Conservation (phyloP, 345 rosid genomes). For the Stellera chamaejasme region DNA sequence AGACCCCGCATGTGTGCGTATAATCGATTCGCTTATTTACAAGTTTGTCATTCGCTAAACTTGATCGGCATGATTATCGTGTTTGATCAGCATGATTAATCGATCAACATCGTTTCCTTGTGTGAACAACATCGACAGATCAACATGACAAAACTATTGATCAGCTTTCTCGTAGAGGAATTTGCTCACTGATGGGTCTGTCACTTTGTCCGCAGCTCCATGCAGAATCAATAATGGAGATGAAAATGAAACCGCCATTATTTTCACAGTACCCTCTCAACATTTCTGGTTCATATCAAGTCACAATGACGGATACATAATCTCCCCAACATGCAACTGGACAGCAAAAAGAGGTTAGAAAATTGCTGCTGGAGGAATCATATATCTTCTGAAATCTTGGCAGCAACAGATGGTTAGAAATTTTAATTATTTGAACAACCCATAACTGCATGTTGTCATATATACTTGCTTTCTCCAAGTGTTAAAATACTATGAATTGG, state of each 20-base stretch:
- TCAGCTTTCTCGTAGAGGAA: conserved; percentile 72
- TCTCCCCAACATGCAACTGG: background rate
- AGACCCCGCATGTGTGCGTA: too few relatives aligned
- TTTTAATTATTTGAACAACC: conserved; percentile 8
- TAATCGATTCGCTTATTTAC: too few relatives aligned
- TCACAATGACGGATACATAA: background rate
- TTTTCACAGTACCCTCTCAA: background rate
- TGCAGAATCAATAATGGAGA: conserved; percentile 81
- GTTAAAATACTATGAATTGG: too few relatives aligned
- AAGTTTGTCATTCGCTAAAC: too few relatives aligned
- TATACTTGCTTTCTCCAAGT: too few relatives aligned
- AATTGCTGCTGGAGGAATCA: conserved; percentile 53
- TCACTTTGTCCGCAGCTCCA: conserved; percentile 83
- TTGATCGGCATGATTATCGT: too few relatives aligned
- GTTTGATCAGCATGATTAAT: too few relatives aligned
- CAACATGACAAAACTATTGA: too few relatives aligned
- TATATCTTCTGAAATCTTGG: conserved; percentile 81
- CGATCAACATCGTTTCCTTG: too few relatives aligned
- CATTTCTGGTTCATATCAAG: background rate
- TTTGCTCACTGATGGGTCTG: conserved; percentile 72
- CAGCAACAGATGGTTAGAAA: conserved; percentile 34
- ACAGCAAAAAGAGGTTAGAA: conserved; percentile 33
- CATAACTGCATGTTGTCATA: too few relatives aligned
- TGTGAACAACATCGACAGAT: too few relatives aligned
- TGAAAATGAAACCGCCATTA: conserved; percentile 20